Evolutionary conservation across 106 monocot species (phyloP), one percentile per base, ranked within the genome.

Genomic region (Apostasia ramifera): DNA sequence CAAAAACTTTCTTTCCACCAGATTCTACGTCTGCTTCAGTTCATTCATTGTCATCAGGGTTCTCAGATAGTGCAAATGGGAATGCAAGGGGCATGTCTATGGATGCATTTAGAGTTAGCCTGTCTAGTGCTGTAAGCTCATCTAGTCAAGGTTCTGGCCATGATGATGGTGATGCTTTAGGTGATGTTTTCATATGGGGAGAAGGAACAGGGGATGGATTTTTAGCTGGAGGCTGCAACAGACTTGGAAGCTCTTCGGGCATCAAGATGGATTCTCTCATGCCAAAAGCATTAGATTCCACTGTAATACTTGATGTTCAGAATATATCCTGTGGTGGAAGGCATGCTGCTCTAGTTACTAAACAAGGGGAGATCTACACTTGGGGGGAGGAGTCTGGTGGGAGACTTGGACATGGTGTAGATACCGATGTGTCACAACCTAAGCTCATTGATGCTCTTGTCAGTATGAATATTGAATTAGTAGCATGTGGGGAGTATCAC

Each of bases 141-240:
- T 95, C 95, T 69, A 95, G 95, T 82, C 95, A 95, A 73, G 95
- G 95, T 54, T 95, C 95, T 56, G 95, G 95, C 62, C 95, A 95
- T 80, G 95, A 95, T 77, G 95, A 95, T 78, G 91, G 91, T 70
- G 95, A 95, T 91, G 95, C 95, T 61, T 77, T 95, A 59, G 95
- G 95, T 3, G 95, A 95, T 71, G 85, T 95, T 79, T 91, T 91
- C 82, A 86, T 95, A 46, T 95, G 95, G 95, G 94, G 95, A 10
- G 95, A 95, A 83, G 95, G 87, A 79, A 91, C 79, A 57, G 95
- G 91, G 44, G 91, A 95, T 55, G 95, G 91, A 57, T 61, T 84
- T 75, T 71, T 95, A 61, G 88, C 91, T 80, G 88, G 95, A 58
- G 88, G 91, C 5, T 65, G 4, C 66, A 72, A 81, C 50, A 88